These are phyloP conservation scores for Vishniacozyma victoriae DNA, from an alignment of 768 basidiomycete genomes.

Conservation along the genomic window DNA sequence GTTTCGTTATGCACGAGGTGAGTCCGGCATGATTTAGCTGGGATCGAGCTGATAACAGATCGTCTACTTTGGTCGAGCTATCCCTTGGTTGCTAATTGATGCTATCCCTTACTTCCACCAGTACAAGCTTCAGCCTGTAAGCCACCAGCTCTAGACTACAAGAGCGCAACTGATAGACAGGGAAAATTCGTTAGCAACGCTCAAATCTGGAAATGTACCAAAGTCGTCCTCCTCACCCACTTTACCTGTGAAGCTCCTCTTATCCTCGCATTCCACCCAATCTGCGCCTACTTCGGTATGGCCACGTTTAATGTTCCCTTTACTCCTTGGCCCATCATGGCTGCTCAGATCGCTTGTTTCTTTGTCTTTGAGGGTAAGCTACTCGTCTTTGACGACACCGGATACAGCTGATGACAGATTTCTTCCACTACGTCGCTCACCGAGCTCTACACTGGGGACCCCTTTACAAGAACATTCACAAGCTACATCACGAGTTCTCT, in stretches of 20 bases:
- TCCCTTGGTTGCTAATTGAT: constrained; percentile 93
- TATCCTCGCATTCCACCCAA: constrained; percentile 85
- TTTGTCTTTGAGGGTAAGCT: constrained; percentile 83
- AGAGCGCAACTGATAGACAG: constrained; percentile 11
- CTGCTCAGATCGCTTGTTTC: constrained; percentile 74
- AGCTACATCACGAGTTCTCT: constrained; percentile 93
- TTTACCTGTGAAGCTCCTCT: constrained; percentile 90
- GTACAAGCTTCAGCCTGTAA: constrained; percentile 84
- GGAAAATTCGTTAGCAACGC: constrained; percentile 66
- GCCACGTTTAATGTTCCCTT: constrained; percentile 88
- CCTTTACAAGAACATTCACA: constrained; percentile 89
- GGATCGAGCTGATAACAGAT: constrained; percentile 52
- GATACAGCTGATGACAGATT: constrained; percentile 46
- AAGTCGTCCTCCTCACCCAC: constrained; percentile 86
- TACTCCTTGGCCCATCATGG: constrained; percentile 63
- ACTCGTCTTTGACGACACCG: background rate
- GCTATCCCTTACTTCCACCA: constrained; percentile 83
- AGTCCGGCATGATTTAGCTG: constrained; percentile 32
- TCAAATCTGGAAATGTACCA: constrained; percentile 95
- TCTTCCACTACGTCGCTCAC: constrained; percentile 93
- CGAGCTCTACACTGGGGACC: constrained; percentile 68
- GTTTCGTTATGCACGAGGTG: constrained; percentile 90
- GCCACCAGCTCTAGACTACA: constrained; percentile 6
- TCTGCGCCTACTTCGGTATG: constrained; percentile 84
- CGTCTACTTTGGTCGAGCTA: constrained; percentile 90